Percentiles rank a stretch among this genome's conserved stretches.
Evolutionary conservation across 2,329 filamentous ascomycete species (phyloP).

Genomic region (Onygena corvina): DNA sequence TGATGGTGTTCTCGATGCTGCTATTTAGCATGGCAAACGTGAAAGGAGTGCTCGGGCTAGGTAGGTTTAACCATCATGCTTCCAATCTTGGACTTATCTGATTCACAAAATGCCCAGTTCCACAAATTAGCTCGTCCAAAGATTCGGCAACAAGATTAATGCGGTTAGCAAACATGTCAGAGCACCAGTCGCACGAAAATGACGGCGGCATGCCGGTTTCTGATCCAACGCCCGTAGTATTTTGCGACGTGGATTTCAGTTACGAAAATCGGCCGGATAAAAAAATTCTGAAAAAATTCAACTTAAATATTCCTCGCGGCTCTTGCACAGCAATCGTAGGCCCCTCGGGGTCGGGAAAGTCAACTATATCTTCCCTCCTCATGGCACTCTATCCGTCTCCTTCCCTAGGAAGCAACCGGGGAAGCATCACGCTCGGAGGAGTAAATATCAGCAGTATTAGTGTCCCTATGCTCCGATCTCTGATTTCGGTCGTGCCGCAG

Average conservation of each 20-base stretch:
- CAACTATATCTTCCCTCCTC: constrained; percentile 64
- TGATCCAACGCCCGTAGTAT: constrained; percentile 41
- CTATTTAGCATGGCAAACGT: constrained; percentile 71
- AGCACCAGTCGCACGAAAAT: constrained; percentile 46
- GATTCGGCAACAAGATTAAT: constrained; percentile 63
- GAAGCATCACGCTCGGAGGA: constrained; percentile 42
- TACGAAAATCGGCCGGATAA: constrained; percentile 51
- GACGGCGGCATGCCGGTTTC: constrained; percentile 36
- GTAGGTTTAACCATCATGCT: constrained; percentile 21
- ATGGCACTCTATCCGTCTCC: constrained; percentile 52
- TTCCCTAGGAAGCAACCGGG: constrained; percentile 17
- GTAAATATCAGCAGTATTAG: constrained; percentile 49
- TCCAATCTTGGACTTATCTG: background rate
- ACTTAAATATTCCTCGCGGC: constrained; percentile 50
- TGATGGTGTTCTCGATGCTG: constrained; percentile 69
- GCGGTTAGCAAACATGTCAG: constrained; percentile 51
- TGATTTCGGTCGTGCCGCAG: constrained; percentile 51
- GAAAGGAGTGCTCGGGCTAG: constrained; percentile 54
- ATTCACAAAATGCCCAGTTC: constrained; percentile 46
- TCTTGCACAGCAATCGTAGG: constrained; percentile 70
- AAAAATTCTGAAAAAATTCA: constrained; percentile 51
- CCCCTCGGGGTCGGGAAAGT: constrained; percentile 80
- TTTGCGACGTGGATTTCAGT: constrained; percentile 54
- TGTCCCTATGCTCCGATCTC: constrained; percentile 46
- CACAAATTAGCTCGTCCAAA: constrained; percentile 64